Evolutionary conservation across 176 grass and related monocot species (phyloP).

Genomic region (Olyra latifolia): DNA sequence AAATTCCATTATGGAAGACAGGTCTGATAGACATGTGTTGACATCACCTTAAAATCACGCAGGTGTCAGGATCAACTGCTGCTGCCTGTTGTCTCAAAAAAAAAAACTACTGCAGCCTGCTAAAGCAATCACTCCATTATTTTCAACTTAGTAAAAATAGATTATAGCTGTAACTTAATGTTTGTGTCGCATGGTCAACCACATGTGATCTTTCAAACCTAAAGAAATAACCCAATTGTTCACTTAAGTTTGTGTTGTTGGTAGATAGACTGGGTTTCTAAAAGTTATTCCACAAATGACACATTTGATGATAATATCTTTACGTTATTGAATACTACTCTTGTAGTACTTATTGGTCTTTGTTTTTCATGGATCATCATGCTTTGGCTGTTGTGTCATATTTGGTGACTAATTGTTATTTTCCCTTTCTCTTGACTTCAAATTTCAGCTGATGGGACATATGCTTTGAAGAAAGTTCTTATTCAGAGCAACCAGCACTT

Average conservation of each 20-base stretch:
- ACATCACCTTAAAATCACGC: not conserved
- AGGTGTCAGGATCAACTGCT: not conserved
- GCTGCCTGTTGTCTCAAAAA: no score
- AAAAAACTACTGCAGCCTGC: not conserved
- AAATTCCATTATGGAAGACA: not conserved
- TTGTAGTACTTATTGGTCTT: not conserved
- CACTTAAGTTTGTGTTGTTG: not conserved
- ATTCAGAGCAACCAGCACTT: slow-evolving; percentile 77
- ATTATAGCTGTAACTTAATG: not conserved
- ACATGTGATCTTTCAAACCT: not conserved
- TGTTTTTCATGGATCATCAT: not conserved
- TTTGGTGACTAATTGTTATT: slow-evolving; percentile 24
- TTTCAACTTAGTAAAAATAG: not conserved
- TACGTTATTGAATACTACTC: not conserved
- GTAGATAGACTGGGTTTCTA: not conserved
- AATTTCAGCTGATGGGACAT: slow-evolving; percentile 71
- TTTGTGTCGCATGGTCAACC: not conserved
- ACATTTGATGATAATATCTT: not conserved
- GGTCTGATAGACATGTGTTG: not conserved
- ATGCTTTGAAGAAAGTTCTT: slow-evolving; percentile 88
- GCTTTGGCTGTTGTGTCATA: not conserved
- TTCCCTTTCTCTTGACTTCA: slow-evolving; percentile 4
- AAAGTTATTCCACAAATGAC: not conserved
- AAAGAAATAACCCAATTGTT: not conserved
- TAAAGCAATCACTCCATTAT: not conserved